Base-by-base conservation (phyloP, 148 eudicot species). In the Silene uniflora region DNA sequence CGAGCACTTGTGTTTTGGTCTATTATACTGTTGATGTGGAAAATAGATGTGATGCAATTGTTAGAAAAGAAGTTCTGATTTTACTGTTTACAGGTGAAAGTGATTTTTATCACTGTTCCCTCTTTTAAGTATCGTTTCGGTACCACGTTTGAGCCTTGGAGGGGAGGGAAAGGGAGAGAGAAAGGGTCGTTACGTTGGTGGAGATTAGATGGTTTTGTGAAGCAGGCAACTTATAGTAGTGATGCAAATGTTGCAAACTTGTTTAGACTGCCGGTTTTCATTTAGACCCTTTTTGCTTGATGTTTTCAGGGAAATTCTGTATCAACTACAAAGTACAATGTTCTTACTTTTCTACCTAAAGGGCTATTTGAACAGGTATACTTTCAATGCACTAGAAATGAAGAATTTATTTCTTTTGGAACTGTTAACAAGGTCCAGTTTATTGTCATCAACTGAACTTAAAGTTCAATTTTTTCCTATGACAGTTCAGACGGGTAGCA, bases 401-500 rank as follows among this genome's bases (percentile, higher is more conserved):
- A 69, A 39, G 27, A 67, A 29, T 62, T 10, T 23, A 11, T 67
- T 13, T 62, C 32, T 42, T 73, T 3, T 71, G 29, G 25, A 69
- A 18, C 18, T 16, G 44, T 77, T 73, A 19, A 54, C 25, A 52
- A 71, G 59, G 35, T 42, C 67, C 35, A 42, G 55, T 68, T 68
- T 68, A 68, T 46, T 14, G 73, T 52, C 73, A 3, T 42, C 32
- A 56, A 72, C 77, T 69, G 78, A 68, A 29, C 19, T 67, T 63
- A 56, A 74, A 74, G 73, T 68, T 56, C 27, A 10, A 73, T 77
- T 72, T 67, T 29, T 17, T 67, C 62, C 63, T 76, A 59, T 79
- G 86, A 79, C 97, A 91, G 93, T 89, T 91, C 83, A 90, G 93
- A 84, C 84, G 97, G 84, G 93, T 91, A 80, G 97, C 97, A 77